A percentile compares a stretch with the other conserved stretches of the same genome.
Evolutionary conservation across 2,329 filamentous ascomycete genomes (phyloP).

Genomic region (Coniochaeta sp.): DNA sequence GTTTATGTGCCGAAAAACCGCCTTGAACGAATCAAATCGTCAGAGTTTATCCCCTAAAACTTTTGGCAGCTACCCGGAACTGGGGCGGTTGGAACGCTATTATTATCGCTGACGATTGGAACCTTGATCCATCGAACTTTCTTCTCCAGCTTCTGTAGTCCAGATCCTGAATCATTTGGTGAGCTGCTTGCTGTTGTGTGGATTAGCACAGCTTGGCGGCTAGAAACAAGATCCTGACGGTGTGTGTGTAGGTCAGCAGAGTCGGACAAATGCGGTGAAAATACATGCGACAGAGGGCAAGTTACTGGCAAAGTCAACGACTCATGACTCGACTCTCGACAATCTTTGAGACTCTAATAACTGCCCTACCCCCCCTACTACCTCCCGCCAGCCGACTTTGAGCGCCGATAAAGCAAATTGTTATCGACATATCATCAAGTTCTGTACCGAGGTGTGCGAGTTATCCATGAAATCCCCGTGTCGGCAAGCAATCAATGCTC

Average conservation of each 20-base stretch:
- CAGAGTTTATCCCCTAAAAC: background rate
- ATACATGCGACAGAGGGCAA: too few relatives aligned
- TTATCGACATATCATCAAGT: background rate
- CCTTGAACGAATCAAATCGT: background rate
- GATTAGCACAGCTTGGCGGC: too few relatives aligned
- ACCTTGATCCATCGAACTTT: background rate
- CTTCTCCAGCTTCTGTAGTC: background rate
- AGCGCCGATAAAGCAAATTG: background rate
- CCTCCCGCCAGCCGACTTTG: too few relatives aligned
- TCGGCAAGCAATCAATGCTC: background rate
- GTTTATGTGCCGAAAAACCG: background rate
- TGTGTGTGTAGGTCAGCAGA: background rate
- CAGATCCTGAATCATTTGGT: background rate
- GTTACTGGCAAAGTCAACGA: too few relatives aligned
- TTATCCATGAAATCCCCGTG: background rate
- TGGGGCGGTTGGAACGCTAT: background rate
- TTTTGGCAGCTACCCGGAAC: too few relatives aligned
- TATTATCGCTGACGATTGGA: background rate
- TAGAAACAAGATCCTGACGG: too few relatives aligned
- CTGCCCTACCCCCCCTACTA: too few relatives aligned
- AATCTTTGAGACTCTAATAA: too few relatives aligned
- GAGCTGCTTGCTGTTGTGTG: too few relatives aligned
- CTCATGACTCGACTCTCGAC: too few relatives aligned
- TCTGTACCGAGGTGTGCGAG: too few relatives aligned
- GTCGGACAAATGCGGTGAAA: background rate